A percentile compares a stretch with the other conserved stretches of the same genome.
These are phyloP conservation scores for Nothophaeocryptopus gaeumannii DNA, from an alignment of 2,329 filamentous ascomycete species.

Conservation along the genomic window DNA sequence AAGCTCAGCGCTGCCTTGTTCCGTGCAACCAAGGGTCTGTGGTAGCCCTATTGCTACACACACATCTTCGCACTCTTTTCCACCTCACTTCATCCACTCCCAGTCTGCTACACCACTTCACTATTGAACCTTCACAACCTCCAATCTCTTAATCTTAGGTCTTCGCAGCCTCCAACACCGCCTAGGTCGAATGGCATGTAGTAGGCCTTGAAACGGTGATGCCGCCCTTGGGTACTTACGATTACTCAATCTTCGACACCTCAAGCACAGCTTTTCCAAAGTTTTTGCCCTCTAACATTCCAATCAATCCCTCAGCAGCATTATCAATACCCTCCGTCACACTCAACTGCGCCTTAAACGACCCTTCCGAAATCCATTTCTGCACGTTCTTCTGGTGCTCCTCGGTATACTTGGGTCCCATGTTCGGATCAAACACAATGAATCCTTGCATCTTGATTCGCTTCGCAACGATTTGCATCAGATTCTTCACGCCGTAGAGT, in stretches of 20 bases:
- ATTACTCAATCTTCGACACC: conserved; percentile 40
- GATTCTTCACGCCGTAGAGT: conserved; percentile 64
- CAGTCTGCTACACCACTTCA: too few relatives aligned
- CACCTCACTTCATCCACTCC: too few relatives aligned
- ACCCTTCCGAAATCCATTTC: conserved; percentile 73
- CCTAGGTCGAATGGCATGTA: too few relatives aligned
- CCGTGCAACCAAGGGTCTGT: too few relatives aligned
- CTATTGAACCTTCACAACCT: too few relatives aligned
- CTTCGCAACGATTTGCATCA: conserved; percentile 65
- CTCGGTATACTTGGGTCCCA: conserved; percentile 63
- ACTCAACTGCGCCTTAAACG: conserved; percentile 66
- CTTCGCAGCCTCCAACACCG: too few relatives aligned
- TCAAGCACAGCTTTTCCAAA: conserved; percentile 83
- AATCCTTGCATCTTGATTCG: conserved; percentile 72
- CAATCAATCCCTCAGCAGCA: conserved; percentile 68
- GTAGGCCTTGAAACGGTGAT: too few relatives aligned
- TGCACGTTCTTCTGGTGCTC: conserved; percentile 75
- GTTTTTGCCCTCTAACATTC: conserved; percentile 74
- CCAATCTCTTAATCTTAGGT: too few relatives aligned
- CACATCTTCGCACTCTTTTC: too few relatives aligned
- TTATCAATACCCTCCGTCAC: conserved; percentile 76
- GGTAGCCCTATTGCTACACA: too few relatives aligned
- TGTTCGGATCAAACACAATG: conserved; percentile 62
- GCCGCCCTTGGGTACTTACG: too few relatives aligned
- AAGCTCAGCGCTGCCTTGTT: too few relatives aligned